Percentiles rank a stretch among this genome's conserved stretches.
Evolutionary conservation across 2,329 filamentous ascomycete genomes (phyloP).

Genomic region (Magnaporthales sp.): DNA sequence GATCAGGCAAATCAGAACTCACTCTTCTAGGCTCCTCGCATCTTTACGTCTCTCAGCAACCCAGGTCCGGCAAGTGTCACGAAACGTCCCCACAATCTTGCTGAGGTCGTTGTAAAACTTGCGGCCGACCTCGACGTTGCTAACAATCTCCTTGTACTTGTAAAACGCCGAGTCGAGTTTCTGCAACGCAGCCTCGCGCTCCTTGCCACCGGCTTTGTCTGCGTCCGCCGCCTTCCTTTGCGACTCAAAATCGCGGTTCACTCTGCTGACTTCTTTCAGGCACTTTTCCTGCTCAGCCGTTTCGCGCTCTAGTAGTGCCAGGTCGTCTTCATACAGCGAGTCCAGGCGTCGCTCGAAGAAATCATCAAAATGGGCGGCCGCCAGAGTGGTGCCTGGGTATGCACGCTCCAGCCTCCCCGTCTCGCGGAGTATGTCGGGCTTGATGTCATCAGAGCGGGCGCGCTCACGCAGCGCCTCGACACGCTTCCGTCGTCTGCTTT

Average conservation of each 20-base stretch:
- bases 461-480: slow-evolving; percentile 73
- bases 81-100: slow-evolving; percentile 73
- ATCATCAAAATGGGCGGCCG: slow-evolving; percentile 82
- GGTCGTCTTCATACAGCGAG: slow-evolving; percentile 67
- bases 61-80: slow-evolving; percentile 70
- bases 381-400: slow-evolving; percentile 75
- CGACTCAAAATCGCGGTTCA: slow-evolving; percentile 69
- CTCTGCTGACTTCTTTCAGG: slow-evolving; percentile 58
- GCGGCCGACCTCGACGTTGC: slow-evolving; percentile 79
- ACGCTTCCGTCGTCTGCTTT: slow-evolving; percentile 70
- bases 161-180: slow-evolving; percentile 83
- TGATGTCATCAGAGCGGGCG: slow-evolving; percentile 80
- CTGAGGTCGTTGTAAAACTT: slow-evolving; percentile 97
- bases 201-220: slow-evolving; percentile 41
- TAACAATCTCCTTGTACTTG: slow-evolving; percentile 93
- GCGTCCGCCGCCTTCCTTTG: slow-evolving; percentile 60
- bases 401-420: slow-evolving; percentile 77
- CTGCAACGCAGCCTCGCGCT: slow-evolving; percentile 81
- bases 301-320: slow-evolving; percentile 63
- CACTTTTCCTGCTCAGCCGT: slow-evolving; percentile 67
- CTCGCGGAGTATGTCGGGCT: slow-evolving; percentile 73
- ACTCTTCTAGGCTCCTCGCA: slow-evolving; percentile 70
- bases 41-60: slow-evolving; percentile 74
- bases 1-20: slow-evolving; percentile 20
- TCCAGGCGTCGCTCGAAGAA: slow-evolving; percentile 80